Base-by-base conservation (phyloP, 192 early-diverging fungal genomes). In the Obelidium mucronatum region DNA sequence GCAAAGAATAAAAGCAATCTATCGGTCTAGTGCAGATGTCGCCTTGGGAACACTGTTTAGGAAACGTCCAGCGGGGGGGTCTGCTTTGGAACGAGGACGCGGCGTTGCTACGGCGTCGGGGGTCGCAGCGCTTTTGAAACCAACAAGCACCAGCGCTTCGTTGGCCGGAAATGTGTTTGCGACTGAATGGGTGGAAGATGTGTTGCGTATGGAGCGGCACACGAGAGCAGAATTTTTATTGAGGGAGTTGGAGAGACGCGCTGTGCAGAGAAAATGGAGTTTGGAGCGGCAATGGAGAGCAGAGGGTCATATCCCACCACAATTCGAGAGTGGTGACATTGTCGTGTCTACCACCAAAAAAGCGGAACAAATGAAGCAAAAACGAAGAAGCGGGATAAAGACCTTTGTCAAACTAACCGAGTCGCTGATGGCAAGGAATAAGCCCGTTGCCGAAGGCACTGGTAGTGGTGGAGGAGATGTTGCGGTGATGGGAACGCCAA, bases 161-260 rank as follows among this genome's bases (percentile, higher is more conserved):
- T 19, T 48, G 11, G 48, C 48, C 8, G 48, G 22, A 51, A 22
- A 22, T 51, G 37, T 1, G 19, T 68, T 72, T 24, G 24, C 30
- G 8, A 58, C 58, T 30, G 30, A 35, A 6, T 72, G 69, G 69
- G 69, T 72, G 1, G 69, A 72, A 37, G 34, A 59, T 39, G 69
- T 72, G 54, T 35, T 72, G 6, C 69, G 69, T 22, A 72, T 72
- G 69, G 69, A 72, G 19, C 69, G 69, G 22, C 69, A 72, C 55
- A 36, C 69, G 15, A 51, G 69, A 24, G 69, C 69, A 2, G 69
- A 72, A 35, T 72, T 72, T 35, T n/a, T 72, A 1, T 37, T 72
- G 55, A n/a, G 69, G 5, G 69, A 72, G 54, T 31, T 72, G n/a
- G 53, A 72, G 54, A n/a, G 40, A 19, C 51, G 69, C 17, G 24